Evolutionary conservation across 306 rosid species (phyloP), one percentile per base, ranked within the genome.

Genomic region (Inga oerstediana): DNA sequence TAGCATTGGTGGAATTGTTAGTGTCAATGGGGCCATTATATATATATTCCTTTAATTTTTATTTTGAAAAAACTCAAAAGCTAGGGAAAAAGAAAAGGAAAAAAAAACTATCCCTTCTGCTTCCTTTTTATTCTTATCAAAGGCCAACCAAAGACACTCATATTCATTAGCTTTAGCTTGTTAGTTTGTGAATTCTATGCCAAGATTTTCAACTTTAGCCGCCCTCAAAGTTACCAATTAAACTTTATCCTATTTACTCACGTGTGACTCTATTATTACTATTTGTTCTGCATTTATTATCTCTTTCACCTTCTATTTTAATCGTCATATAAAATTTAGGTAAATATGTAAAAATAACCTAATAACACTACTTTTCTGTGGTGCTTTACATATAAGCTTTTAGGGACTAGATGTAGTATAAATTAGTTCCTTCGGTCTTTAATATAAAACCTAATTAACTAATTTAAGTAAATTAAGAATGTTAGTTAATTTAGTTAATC

Each of bases 1-100:
- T 86, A 69, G 61, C 90, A 80, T 89, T 88, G 91, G 91, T 91
- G 93, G 94, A 86, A 86, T 86, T 88, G 88, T 86, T 84, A 85
- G 86, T 84, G 90, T 82, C 61, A 83, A 75, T 87, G 83, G 89
- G 90, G 72, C 90, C 90, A 85, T 86, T 41, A 10, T 59, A 2
- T 41, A 9, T 58, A 2, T 59, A 58, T 59, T 59, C 32, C 32
- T 41, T 52, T 52, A 52, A 52, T 17, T 70, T 69, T 39, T 19
- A 12, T 19, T 39, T 37, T 24, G 13, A 8, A 56, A 56, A 54
- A 54, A 59, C 3, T 8, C 9, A 59, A 62, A 30, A 64, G n/a
- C n/a, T n/a, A n/a, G 10, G 12, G 4, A 12, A 24, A 27, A 27
- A 4, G 8, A 27, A 62, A 27, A 22, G 12, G 3, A 8, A 27